Conservation (phyloP, 176 grass and related monocot genomes). For the Oryza nivara region DNA sequence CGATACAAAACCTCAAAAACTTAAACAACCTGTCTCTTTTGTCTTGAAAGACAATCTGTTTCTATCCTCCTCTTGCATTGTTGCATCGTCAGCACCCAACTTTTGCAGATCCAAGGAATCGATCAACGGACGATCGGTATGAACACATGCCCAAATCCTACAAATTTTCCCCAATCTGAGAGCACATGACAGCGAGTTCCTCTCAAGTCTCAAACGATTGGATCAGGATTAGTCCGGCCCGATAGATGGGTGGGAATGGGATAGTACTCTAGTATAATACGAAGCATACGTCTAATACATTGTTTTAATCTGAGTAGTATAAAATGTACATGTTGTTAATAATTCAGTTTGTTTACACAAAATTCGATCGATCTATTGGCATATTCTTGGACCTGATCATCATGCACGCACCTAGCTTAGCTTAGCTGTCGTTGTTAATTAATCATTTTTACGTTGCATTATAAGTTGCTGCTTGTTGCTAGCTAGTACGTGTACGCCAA, state of each 20-base stretch:
- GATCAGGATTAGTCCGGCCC: not conserved
- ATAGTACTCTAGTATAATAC: not conserved
- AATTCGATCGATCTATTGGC: not conserved
- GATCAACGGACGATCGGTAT: not conserved
- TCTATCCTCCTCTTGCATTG: not conserved
- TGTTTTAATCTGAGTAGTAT: not conserved
- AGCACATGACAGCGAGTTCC: not conserved
- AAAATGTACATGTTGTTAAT: not conserved
- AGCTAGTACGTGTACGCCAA: not conserved
- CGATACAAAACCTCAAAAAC: not conserved
- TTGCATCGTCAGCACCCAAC: constrained; percentile 3
- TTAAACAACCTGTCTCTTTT: not conserved
- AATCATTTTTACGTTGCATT: not conserved
- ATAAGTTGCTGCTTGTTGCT: constrained; percentile 6
- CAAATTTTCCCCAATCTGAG: not conserved
- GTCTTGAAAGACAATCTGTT: not conserved
- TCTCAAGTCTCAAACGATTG: not conserved
- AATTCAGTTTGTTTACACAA: not conserved
- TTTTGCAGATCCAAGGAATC: not conserved
- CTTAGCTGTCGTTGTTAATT: not conserved
- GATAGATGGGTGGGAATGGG: not conserved
- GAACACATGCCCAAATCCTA: not conserved
- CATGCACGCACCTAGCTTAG: not conserved
- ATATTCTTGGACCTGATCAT: not conserved
- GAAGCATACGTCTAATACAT: not conserved